These are phyloP conservation scores for Cyphellophora europaea DNA, from an alignment of 2,329 filamentous ascomycete species.

Conservation along the genomic window DNA sequence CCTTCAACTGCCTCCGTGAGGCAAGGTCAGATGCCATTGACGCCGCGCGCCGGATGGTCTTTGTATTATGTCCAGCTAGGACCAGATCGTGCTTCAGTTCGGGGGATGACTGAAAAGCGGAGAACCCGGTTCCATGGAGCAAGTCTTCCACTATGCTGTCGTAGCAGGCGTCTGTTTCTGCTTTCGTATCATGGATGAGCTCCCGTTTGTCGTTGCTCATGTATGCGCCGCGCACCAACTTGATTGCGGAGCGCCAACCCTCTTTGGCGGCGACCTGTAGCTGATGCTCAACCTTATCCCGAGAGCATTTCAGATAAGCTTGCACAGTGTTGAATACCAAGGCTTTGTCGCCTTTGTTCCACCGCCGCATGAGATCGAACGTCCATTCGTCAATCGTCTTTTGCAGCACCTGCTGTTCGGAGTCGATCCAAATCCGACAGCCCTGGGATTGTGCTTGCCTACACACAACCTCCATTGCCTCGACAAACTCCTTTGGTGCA, in stretches of 20 bases:
- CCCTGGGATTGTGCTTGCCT: slow-evolving; percentile 31
- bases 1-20: slow-evolving; percentile 30
- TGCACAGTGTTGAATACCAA: slow-evolving; percentile 44
- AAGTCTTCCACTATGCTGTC: slow-evolving; percentile 47
- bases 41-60: slow-evolving; percentile 44
- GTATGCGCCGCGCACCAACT: slow-evolving; percentile 46
- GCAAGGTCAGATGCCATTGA: slow-evolving; percentile 35
- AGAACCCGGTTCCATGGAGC: slow-evolving; percentile 33
- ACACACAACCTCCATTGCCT: slow-evolving; percentile 35
- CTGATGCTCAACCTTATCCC: slow-evolving; percentile 35
- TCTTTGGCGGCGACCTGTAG: slow-evolving; percentile 35
- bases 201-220: slow-evolving; percentile 38
- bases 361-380: slow-evolving; percentile 43
- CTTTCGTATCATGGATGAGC: slow-evolving; percentile 37
- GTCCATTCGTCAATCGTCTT: slow-evolving; percentile 43
- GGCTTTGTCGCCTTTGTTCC: slow-evolving; percentile 33
- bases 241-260: slow-evolving; percentile 42
- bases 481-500: slow-evolving; percentile 31
- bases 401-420: slow-evolving; percentile 45
- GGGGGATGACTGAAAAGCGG: slow-evolving; percentile 24
- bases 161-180: slow-evolving; percentile 42
- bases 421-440: slow-evolving; percentile 42
- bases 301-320: slow-evolving; percentile 42
- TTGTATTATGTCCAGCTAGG: slow-evolving; percentile 51
- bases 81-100: slow-evolving; percentile 33